Base-by-base conservation (phyloP, 2,329 filamentous ascomycete species). In the Pseudogymnoascus verrucosus region DNA sequence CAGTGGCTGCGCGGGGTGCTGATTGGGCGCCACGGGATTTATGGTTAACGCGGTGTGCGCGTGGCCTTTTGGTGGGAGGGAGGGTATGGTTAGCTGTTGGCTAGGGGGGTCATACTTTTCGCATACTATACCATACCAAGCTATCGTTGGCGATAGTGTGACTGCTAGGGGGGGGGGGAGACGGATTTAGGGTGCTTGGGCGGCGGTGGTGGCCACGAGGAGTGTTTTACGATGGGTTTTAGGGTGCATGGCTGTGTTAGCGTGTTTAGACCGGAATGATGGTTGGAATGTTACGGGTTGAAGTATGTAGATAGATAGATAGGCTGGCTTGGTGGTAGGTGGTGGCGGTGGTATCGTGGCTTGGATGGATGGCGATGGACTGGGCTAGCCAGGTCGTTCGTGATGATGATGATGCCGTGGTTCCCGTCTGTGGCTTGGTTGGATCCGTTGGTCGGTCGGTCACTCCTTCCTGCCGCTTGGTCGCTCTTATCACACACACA, bases 11-110 rank as follows among this genome's bases (percentile, higher is more conserved):
- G 14, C 16, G 12, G 6, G 6, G 6, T 51, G 44, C 12, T 51
- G 44, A 51, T 51, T 51, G 44, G 44, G 44, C 44, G 44, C 44
- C 44, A 51, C 44, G 44, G 44, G 44, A 51, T 51, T 51, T 51
- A 51, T 51, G 44, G 44, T 51, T 51, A 51, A 51, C 44, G 44
- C 44, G 44, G 12, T 51, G 44, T 51, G 44, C 44, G 44, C 44
- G 44, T 51, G 44, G 44, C 21, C 42, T 26, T 47, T 47, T 19
- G 21, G 10, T 12, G 42, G 21, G 42, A 1, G 42, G 4, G 21
- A 47, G 21, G 21, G 21, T 21, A 11, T 23, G 5, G 21, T 26
- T 21, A 5, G 37, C 3, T 21, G n/a, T 10, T 40, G 16, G 39
- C n/a, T 8, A 12, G 19, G 2, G 19, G 21, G 21, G 21, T 21